Conservation (phyloP, 2,329 filamentous ascomycete species). For the Penicillium sp. region DNA sequence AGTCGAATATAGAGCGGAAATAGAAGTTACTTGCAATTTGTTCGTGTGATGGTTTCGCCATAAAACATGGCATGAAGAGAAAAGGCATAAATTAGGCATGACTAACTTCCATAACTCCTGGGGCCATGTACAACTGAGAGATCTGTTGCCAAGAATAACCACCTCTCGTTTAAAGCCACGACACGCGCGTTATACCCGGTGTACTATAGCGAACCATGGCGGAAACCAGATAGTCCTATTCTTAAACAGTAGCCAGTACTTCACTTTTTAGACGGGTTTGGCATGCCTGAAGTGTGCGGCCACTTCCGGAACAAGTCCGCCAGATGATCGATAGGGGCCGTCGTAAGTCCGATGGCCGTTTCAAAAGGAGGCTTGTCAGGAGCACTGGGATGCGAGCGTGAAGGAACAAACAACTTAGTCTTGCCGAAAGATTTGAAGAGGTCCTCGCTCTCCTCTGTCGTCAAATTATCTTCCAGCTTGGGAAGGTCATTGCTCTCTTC, state of each 20-base stretch:
- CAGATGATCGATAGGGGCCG: constrained; percentile 62
- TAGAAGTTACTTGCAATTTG: too few relatives aligned
- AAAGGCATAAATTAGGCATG: too few relatives aligned
- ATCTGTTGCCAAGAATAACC: not conserved
- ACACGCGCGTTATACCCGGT: too few relatives aligned
- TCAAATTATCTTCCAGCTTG: too few relatives aligned
- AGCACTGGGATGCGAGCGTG: constrained; percentile 54
- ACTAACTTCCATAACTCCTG: too few relatives aligned
- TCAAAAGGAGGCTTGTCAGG: constrained; percentile 60
- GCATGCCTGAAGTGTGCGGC: constrained; percentile 32
- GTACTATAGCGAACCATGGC: too few relatives aligned
- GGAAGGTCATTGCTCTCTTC: too few relatives aligned
- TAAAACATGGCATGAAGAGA: too few relatives aligned
- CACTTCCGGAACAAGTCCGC: constrained; percentile 58
- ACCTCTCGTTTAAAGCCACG: not conserved
- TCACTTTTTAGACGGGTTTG: constrained; percentile 18
- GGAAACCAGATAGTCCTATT: not conserved
- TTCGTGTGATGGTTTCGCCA: too few relatives aligned
- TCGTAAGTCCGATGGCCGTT: constrained; percentile 56
- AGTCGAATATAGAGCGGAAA: too few relatives aligned
- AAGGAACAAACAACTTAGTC: constrained; percentile 58
- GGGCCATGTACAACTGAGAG: not conserved
- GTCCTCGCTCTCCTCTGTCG: too few relatives aligned
- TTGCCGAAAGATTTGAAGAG: constrained; percentile 52
- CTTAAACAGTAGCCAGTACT: not conserved